Evolutionary conservation across 2,329 filamentous ascomycete species (phyloP), one percentile per base, ranked within the genome.

Genomic region (Claviceps quebecensis): DNA sequence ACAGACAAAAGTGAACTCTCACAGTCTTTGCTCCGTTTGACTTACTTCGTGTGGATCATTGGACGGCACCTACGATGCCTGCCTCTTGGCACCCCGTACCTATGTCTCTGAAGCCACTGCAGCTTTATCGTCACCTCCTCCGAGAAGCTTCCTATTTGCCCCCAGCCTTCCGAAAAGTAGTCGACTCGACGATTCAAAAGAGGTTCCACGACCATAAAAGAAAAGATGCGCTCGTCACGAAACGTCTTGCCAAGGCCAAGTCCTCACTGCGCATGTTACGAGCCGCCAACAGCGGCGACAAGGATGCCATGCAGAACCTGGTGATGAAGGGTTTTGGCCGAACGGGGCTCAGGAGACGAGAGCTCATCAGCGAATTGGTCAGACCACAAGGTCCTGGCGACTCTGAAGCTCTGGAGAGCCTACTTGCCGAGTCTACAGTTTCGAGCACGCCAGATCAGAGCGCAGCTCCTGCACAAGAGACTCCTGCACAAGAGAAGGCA

Each of bases 81-180:
- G 54, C 53, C 13, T 63, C 65, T 8, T 50, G 58, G 26, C 53
- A 57, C 29, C 52, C 56, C 5, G 55, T 65, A 2, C 60, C 63
- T 37, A 14, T 50, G 6, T 54, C 53, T 39, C 59, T 65, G 16
- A 52, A 58, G 9, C 58, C 62, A 38, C 53, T 61, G n/a, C 59
- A 65, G 57, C 63, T 80, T 46, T 83, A 80, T 62, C 73, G 80
- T 52, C 72, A 77, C 53, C 66, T 83, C 22, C 74, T 83, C 38
- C 77, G 80, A 53, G 78, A 82, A 66, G 68, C 72, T 40, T 73
- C 75, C 29, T 84, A 84, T 59, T 73, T 83, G 2, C 78, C 78
- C 1, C 69, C 69, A 2, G 63, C 73, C 40, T 75, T 75, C 53
- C 72, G 71, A 40, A 61, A 65, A 2, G 72, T 67, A 50, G 64